phyloP scores from a whole-genome alignment of 176 grass and related monocot species.

The Aegilops umbellulata region DNA sequence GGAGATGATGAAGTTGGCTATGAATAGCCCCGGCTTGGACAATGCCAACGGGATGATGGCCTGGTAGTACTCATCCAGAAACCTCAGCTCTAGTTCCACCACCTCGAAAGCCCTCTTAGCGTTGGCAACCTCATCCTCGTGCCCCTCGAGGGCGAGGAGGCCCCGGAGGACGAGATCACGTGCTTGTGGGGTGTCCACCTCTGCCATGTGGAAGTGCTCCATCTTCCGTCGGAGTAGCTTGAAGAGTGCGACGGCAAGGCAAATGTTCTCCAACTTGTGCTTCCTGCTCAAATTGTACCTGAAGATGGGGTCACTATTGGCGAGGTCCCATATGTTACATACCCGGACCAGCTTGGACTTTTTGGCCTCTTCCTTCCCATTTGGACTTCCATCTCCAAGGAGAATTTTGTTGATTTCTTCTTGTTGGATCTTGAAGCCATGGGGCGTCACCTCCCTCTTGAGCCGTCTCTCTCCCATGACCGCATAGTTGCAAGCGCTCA shows the following conservation, averaged over 20 bases:
- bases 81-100: constrained; percentile 24
- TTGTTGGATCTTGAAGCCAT: not conserved
- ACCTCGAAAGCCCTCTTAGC: constrained; percentile 23
- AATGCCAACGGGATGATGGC: constrained; percentile 35
- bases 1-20: constrained; percentile 23
- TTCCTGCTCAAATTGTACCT: not conserved
- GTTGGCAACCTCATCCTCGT: not conserved
- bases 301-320: not conserved
- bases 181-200: not conserved
- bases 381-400: no score
- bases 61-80: constrained; percentile 36
- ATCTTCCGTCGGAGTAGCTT: constrained; percentile 24
- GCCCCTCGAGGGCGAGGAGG: not conserved
- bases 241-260: constrained; percentile 26
- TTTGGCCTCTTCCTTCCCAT: not conserved
- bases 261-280: constrained; percentile 26
- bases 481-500: constrained; percentile 15
- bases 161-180: not conserved
- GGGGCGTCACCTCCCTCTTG: not conserved
- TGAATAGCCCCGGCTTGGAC: not conserved
- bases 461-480: constrained; percentile 24
- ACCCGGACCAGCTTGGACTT: not conserved
- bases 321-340: constrained; percentile 16
- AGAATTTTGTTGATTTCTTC: not conserved
- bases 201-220: not conserved